A percentile compares a stretch with the other conserved stretches of the same genome.
phyloP scores from a whole-genome alignment of 148 eudicot species.

The Polygonum maritimum region DNA sequence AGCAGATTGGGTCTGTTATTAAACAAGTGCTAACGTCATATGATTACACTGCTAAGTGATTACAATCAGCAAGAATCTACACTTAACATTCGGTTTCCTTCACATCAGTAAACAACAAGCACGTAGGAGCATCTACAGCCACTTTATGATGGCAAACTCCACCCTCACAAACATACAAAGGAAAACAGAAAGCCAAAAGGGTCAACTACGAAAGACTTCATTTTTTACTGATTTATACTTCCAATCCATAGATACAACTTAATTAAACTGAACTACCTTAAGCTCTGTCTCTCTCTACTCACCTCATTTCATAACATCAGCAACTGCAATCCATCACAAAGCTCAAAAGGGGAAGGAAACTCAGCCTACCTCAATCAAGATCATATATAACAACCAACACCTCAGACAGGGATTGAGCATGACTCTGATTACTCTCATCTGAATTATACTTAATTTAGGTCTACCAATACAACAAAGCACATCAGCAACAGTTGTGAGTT shows the following conservation, averaged over 20 bases:
- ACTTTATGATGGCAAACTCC: no score
- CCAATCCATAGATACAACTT: conserved; percentile 3
- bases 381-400: not conserved
- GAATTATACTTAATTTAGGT: not conserved
- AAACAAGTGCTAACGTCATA: no score
- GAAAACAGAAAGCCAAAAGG: no score
- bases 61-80: no score
- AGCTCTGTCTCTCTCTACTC: not conserved
- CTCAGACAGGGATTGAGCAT: not conserved
- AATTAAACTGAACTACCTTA: not conserved
- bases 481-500: not conserved
- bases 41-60: no score
- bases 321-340: not conserved
- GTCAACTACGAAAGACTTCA: no score
- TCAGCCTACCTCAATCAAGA: not conserved
- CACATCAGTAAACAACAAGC: no score
- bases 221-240: not conserved
- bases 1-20: no score
- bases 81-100: no score
- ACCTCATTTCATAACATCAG: not conserved
- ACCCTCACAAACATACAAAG: no score
- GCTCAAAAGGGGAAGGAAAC: not conserved
- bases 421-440: not conserved
- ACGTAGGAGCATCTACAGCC: no score
- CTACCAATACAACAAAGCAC: not conserved